phyloP scores from a whole-genome alignment of 345 rosid genomes.

The Acer saccharum region DNA sequence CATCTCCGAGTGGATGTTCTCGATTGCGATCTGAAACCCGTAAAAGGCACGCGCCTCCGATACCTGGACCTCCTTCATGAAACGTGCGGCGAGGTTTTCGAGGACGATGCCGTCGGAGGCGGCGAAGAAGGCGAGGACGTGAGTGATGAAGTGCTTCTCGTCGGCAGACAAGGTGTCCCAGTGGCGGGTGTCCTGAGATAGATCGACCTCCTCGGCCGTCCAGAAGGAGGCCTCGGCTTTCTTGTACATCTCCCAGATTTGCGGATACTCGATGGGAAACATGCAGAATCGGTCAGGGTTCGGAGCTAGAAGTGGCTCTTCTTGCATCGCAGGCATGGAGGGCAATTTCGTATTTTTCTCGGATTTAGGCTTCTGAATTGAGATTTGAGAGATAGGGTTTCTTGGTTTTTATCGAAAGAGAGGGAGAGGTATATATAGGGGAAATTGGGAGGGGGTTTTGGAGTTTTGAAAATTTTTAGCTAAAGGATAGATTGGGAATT shows the following conservation, averaged over 20 bases:
- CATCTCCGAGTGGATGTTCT: conserved; percentile 97
- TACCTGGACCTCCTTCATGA: conserved; percentile 94
- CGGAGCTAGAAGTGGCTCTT: conserved; percentile 80
- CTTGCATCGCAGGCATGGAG: conserved; percentile 68
- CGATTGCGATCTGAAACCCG: conserved; percentile 96
- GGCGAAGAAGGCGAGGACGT: conserved; percentile 96
- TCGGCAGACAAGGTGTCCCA: conserved; percentile 75
- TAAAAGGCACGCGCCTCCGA: conserved; percentile 97
- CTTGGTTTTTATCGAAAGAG: not conserved
- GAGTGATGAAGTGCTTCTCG: conserved; percentile 84
- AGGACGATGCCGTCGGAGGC: conserved; percentile 92
- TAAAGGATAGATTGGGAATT: not conserved
- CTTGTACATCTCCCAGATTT: conserved; percentile 99
- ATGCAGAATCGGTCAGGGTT: conserved; percentile 87
- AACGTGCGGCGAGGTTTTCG: conserved; percentile 81
- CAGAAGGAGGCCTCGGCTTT: conserved; percentile 97
- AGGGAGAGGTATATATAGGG: conserved; percentile 8
- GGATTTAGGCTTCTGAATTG: not conserved
- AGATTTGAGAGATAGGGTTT: not conserved
- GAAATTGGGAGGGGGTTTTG: conserved; percentile 12
- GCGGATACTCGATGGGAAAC: conserved; percentile 90
- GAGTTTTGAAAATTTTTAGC: conserved; percentile 20
- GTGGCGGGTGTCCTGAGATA: conserved; percentile 72
- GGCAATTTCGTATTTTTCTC: not conserved
- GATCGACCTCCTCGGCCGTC: conserved; percentile 98